Evolutionary conservation across 805 yeast genomes (phyloP), one percentile per base, ranked within the genome.

Genomic region (Wickerhamiella lipophila): DNA sequence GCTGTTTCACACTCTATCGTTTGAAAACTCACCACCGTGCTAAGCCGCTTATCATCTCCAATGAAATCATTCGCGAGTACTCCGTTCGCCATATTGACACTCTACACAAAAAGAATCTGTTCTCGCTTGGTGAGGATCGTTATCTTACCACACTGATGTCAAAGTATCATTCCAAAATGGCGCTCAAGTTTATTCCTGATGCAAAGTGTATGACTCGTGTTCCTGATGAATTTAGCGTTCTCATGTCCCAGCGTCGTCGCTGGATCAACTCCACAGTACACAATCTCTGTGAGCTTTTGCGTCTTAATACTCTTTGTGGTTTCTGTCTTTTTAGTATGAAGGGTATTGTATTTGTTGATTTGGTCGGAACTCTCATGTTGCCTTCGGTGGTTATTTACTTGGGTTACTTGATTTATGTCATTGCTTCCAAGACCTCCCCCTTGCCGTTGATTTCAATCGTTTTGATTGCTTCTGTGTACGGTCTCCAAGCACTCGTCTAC

Each of bases 261-360:
- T 77, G 82, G 82, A 77, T 77, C 58, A 77, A 77, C 60, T 77
- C 81, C 6, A 77, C 82, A 0, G 79, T 77, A 26, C 82, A 77
- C 62, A 77, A 77, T 56, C 71, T 77, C 60, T 65, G 72, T 60
- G 82, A 77, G 63, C 70, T 77, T 55, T 70, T 75, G 35, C 67
- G 75, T 55, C 72, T 76, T 39, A 68, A 70, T 26, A 76, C 76
- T 52, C 71, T 77, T 68, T 77, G 82, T 64, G 82, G 82, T 45
- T 76, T 79, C 43, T 76, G 73, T 57, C 68, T 75, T 54, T 72
- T 77, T 54, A 72, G 79, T 23, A 77, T 77, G 82, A 71, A 78
- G 50, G 76, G 76, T 50, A 73, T 74, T 51, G 75, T 77, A 44
- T 67, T 71, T 53, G 71, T 77, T 53, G 82, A 77, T 58, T 67